Evolutionary conservation across 768 basidiomycete species (phyloP).

Genomic region (Phaeotremella fagi): DNA sequence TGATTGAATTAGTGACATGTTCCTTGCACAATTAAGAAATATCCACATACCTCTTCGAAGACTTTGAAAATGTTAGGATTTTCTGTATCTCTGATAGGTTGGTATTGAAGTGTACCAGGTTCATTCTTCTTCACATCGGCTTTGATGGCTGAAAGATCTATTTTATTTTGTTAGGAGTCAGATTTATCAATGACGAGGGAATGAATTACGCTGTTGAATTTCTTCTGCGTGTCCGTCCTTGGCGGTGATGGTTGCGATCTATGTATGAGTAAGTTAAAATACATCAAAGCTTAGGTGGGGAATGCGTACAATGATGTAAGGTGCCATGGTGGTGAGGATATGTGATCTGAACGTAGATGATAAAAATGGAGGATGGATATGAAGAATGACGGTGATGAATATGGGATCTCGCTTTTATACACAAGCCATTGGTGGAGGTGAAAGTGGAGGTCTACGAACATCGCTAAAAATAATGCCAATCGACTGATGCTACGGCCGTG

Average conservation of each 20-base stretch:
- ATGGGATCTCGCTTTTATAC: not conserved
- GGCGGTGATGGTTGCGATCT: not conserved
- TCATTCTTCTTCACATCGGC: slow-evolving; percentile 10
- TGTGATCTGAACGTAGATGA: not conserved
- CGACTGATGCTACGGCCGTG: too few relatives aligned
- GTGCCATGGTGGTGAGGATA: not conserved
- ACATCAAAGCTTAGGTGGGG: not conserved
- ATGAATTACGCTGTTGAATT: not conserved
- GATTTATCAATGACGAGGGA: not conserved
- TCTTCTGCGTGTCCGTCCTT: not conserved
- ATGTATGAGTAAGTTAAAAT: not conserved
- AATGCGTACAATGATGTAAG: not conserved
- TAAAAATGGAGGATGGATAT: not conserved
- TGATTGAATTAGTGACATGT: not conserved
- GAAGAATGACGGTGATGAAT: not conserved
- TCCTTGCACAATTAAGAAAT: not conserved
- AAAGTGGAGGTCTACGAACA: not conserved
- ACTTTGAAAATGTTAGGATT: slow-evolving; percentile 11
- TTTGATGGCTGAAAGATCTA: not conserved
- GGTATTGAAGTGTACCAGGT: slow-evolving; percentile 15
- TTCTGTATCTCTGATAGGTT: slow-evolving; percentile 7
- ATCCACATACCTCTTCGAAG: slow-evolving; percentile 14
- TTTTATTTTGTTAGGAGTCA: not conserved
- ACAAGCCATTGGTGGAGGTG: not conserved
- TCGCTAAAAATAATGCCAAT: too few relatives aligned